phyloP scores from a whole-genome alignment of 495 filamentous ascomycete species.

The Penicillium crystallinum region DNA sequence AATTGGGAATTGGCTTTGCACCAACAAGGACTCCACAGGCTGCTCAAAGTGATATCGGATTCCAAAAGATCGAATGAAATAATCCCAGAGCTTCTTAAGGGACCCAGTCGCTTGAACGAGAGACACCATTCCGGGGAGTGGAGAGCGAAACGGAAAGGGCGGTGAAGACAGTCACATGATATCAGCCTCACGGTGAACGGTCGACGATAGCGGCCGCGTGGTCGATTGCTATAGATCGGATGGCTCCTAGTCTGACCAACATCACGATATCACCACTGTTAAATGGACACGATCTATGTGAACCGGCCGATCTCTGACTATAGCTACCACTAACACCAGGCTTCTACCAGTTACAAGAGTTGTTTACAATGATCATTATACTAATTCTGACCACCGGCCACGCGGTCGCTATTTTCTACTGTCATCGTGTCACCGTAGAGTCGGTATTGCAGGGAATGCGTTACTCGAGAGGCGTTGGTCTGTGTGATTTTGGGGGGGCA shows the following conservation, averaged over 20 bases:
- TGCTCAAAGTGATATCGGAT: slow-evolving; percentile 5
- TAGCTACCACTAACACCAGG: too few relatives aligned
- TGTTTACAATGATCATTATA: neutral
- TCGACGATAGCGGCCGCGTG: neutral
- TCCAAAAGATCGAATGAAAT: slow-evolving; percentile 7
- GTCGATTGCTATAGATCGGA: neutral
- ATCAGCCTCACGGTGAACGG: slow-evolving; percentile 20
- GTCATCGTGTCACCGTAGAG: slow-evolving; percentile 13
- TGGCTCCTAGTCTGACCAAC: neutral
- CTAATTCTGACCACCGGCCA: neutral
- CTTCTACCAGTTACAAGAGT: too few relatives aligned
- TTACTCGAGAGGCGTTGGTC: neutral
- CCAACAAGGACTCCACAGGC: slow-evolving; percentile 12
- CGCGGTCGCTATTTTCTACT: neutral
- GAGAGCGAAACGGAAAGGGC: slow-evolving; percentile 25
- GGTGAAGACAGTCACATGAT: slow-evolving; percentile 34
- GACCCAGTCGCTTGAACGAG: neutral
- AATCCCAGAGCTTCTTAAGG: slow-evolving; percentile 3
- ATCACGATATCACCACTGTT: neutral
- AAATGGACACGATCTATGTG: too few relatives aligned
- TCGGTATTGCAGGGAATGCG: slow-evolving; percentile 2
- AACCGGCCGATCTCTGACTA: too few relatives aligned
- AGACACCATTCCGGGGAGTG: slow-evolving; percentile 10
- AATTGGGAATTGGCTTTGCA: slow-evolving; percentile 15
- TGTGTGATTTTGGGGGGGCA: neutral